Evolutionary conservation across 164 flowering plant species (phyloP), one percentile per base, ranked within the genome.

Genomic region (Kingdonia uniflora): DNA sequence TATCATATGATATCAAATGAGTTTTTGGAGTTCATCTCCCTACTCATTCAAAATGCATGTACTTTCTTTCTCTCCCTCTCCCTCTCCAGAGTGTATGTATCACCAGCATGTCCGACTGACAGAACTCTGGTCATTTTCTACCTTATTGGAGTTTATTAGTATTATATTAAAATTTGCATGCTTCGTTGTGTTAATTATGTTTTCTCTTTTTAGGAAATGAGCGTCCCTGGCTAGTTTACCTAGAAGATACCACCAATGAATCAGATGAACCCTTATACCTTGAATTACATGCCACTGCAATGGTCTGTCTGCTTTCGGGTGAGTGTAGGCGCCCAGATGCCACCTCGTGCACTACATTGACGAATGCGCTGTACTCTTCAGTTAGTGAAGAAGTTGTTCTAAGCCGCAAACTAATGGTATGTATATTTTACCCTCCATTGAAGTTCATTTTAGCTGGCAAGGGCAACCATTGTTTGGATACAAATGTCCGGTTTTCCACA

Each of bases 351-450:
- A 74, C 99, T 48, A 67, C 96, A 51, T 62, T 94, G 57, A 80
- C 74, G 69, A 94, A 87, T 76, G 91, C 97, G 20, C 80, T 94
- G n/a, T 88, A 84, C 71, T 86, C 95, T 58, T 74, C 95, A 29
- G 85, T 84, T 52, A 66, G 73, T 38, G 99, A 94, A 68, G 90
- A 87, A 59, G 76, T 70, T 49, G 87, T 84, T 33, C 56, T 75
- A 35, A 67, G 60, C 54, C 95, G 96, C 35, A 76, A 81, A 59
- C 64, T 94, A 21, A 75, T 76, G 96, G 99, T 94, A 80, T 57
- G 72, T 19, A 48, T 38, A 23, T 45, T 22, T 63, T 13, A 3
- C 14, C 14, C 16, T 23, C 15, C 29, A 12, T 24, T 29, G 8
- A 29, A 29, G 4, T 29, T 3, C 4, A 8, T 29, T 29, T 29